Evolutionary conservation across 768 basidiomycete genomes (phyloP).

Genomic region (Collybia nuda): DNA sequence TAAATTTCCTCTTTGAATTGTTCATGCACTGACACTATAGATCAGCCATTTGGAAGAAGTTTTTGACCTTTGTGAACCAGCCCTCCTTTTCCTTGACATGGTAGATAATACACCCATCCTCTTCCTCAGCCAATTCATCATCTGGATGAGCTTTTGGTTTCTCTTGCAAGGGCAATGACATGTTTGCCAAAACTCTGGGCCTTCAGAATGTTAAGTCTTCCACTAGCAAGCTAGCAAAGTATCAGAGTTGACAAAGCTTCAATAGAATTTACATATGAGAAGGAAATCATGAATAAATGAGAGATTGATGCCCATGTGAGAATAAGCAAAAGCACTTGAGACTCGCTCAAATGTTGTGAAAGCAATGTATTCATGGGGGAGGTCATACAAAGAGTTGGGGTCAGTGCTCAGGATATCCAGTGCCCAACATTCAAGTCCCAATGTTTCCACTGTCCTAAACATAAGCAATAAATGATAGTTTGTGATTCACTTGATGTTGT

Average conservation of each 20-base stretch:
- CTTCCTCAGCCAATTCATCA: constrained; percentile 3
- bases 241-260: constrained; percentile 15
- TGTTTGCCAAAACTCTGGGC: constrained; percentile 3
- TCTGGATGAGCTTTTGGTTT: constrained; percentile 8
- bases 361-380: too few relatives aligned
- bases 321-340: background rate
- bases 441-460: too few relatives aligned
- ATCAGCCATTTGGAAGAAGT: constrained; percentile 7
- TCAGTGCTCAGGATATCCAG: too few relatives aligned
- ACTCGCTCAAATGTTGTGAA: too few relatives aligned
- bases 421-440: too few relatives aligned
- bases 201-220: constrained; percentile 5
- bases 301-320: constrained; percentile 7
- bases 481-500: too few relatives aligned
- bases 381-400: too few relatives aligned
- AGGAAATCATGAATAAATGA: constrained; percentile 2
- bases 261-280: constrained; percentile 14
- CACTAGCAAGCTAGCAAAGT: constrained; percentile 8
- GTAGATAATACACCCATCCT: background rate
- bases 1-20: background rate
- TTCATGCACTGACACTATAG: constrained; percentile 1
- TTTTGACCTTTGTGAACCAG: background rate
- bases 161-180: constrained; percentile 1
- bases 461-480: too few relatives aligned
- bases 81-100: constrained; percentile 11